Conservation (phyloP, 2,329 filamentous ascomycete species). For the Aspergillus sp. region DNA sequence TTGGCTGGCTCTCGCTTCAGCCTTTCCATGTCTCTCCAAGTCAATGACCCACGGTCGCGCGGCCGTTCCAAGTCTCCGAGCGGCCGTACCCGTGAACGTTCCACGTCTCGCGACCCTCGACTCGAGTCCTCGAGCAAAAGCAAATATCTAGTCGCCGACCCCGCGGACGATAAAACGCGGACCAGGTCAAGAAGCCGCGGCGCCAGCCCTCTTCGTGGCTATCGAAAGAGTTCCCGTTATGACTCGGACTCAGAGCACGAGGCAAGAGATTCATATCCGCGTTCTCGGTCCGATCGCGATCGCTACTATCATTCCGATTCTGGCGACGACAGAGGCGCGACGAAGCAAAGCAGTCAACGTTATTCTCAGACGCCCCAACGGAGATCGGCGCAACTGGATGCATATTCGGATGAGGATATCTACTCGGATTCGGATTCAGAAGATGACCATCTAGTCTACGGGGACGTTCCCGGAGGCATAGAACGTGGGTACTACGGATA, state of each 20-base stretch:
- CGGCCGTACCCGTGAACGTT: slow-evolving; percentile 46
- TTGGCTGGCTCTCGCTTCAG: slow-evolving; percentile 7
- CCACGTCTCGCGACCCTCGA: slow-evolving; percentile 48
- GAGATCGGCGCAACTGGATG: slow-evolving; percentile 27
- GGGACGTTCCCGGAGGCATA: slow-evolving; percentile 30
- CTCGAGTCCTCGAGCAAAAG: slow-evolving; percentile 26
- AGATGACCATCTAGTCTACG: slow-evolving; percentile 45
- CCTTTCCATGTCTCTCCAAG: slow-evolving; percentile 42
- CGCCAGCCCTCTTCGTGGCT: slow-evolving; percentile 22
- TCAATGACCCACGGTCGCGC: slow-evolving; percentile 48
- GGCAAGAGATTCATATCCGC: slow-evolving; percentile 24
- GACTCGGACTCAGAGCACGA: slow-evolving; percentile 32
- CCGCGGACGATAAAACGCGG: slow-evolving; percentile 31
- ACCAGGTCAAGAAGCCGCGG: slow-evolving; percentile 27
- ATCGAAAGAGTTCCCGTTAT: slow-evolving; percentile 28
- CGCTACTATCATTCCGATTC: slow-evolving; percentile 35
- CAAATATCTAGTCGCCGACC: slow-evolving; percentile 36
- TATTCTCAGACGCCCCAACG: slow-evolving; percentile 28
- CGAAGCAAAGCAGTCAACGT: slow-evolving; percentile 18
- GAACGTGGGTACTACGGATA: slow-evolving; percentile 26
- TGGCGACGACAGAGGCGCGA: slow-evolving; percentile 22
- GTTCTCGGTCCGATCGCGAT: slow-evolving; percentile 24
- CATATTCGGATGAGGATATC: slow-evolving; percentile 32
- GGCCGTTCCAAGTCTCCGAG: slow-evolving; percentile 51
- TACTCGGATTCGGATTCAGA: slow-evolving; percentile 37